These are phyloP conservation scores for Lipomyces anomalus DNA, from an alignment of 805 yeast species.

Conservation along the genomic window DNA sequence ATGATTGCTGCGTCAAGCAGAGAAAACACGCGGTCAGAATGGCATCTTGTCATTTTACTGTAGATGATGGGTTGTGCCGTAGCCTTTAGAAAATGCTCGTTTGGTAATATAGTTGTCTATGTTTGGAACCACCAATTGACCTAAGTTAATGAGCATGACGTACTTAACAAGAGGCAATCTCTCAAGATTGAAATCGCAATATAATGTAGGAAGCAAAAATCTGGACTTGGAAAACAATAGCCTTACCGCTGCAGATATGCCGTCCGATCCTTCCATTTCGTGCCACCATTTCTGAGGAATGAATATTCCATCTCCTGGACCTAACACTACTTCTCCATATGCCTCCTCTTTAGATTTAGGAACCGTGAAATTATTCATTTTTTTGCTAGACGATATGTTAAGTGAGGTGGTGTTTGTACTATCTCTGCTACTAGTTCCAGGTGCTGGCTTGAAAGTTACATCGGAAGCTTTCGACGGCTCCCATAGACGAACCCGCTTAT, in stretches of 20 bases:
- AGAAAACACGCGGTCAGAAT: no score
- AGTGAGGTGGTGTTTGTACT: background rate
- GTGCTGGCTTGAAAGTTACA: no score
- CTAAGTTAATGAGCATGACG: conserved; percentile 2
- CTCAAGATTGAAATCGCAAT: background rate
- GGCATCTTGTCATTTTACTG: no score
- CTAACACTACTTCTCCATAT: conserved; percentile 7
- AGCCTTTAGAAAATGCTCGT: no score
- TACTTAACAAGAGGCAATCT: background rate
- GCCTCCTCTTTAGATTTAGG: conserved; percentile 4
- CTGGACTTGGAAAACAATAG: conserved; percentile 17
- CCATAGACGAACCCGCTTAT: conserved; percentile 17
- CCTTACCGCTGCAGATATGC: conserved; percentile 9
- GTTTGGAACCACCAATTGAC: conserved; percentile 27
- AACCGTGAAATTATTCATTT: conserved; percentile 9
- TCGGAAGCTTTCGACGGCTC: conserved; percentile 9
- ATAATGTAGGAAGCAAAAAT: background rate
- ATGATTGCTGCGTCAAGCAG: no score
- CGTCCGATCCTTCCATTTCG: conserved; percentile 16
- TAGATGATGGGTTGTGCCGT: no score
- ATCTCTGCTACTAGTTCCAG: no score
- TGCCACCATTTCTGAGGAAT: conserved; percentile 26
- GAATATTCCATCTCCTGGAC: conserved; percentile 22
- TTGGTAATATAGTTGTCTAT: no score
- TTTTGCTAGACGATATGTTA: background rate